Evolutionary conservation across 2,329 filamentous ascomycete genomes (phyloP).

Genomic region (Teratosphaeria viscida): DNA sequence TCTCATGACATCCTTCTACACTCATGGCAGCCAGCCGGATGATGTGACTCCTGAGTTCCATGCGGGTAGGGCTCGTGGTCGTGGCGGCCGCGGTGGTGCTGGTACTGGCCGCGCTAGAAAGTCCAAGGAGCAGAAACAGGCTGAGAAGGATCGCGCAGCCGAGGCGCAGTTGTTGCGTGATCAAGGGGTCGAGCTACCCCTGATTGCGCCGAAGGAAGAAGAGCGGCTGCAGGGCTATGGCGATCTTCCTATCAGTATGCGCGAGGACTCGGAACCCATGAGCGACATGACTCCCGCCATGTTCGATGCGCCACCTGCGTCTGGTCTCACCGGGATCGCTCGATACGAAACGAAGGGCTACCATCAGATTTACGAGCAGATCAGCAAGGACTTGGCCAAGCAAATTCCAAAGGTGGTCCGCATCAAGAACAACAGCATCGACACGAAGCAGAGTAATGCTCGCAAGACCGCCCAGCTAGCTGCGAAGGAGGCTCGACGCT

Average conservation of each 20-base stretch:
- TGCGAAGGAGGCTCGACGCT: conserved; percentile 92
- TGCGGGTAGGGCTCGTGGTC: conserved; percentile 39
- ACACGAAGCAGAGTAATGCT: conserved; percentile 84
- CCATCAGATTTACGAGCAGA: conserved; percentile 94
- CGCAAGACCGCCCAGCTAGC: conserved; percentile 96
- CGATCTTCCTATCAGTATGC: conserved; percentile 6
- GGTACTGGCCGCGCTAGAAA: conserved; percentile 63
- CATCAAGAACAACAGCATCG: conserved; percentile 73
- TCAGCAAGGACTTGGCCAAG: conserved; percentile 86
- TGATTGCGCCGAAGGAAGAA: conserved; percentile 50
- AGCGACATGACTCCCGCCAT: conserved; percentile 48
- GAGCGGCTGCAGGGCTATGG: conserved; percentile 33
- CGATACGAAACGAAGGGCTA: conserved; percentile 49
- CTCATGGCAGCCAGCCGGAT: conserved; percentile 23
- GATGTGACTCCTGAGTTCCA: not conserved
- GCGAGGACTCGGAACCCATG: conserved; percentile 26
- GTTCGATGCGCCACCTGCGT: conserved; percentile 20
- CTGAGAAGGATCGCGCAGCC: conserved; percentile 66
- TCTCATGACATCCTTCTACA: conserved; percentile 71
- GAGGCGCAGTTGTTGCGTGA: conserved; percentile 78
- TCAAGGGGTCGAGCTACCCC: conserved; percentile 61
- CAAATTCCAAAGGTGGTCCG: conserved; percentile 90
- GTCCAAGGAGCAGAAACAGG: conserved; percentile 64
- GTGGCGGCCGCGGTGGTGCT: conserved; percentile 19
- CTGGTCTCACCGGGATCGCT: conserved; percentile 23